These are phyloP conservation scores for Fusarium compactum DNA, from an alignment of 2,329 filamentous ascomycete genomes.

Conservation along the genomic window DNA sequence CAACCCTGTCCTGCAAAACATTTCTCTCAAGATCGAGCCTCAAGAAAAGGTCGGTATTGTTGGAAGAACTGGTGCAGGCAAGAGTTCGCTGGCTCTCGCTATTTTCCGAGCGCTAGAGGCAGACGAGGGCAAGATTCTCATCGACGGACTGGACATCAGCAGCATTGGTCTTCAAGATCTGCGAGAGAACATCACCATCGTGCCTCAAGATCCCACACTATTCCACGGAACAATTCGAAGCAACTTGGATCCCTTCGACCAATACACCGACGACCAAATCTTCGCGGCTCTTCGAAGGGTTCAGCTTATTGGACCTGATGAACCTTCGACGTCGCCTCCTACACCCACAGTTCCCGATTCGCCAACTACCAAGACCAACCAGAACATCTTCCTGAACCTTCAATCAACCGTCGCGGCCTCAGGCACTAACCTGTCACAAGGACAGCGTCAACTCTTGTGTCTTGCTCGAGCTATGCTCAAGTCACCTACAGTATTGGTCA, in stretches of 20 bases:
- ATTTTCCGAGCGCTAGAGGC: constrained; percentile 95
- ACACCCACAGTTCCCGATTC: constrained; percentile 46
- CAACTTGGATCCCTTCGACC: constrained; percentile 91
- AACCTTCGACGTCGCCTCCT: constrained; percentile 52
- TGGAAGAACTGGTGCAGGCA: constrained; percentile 93
- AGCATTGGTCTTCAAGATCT: constrained; percentile 92
- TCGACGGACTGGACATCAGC: constrained; percentile 92
- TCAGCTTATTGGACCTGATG: constrained; percentile 80
- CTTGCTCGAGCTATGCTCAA: constrained; percentile 93
- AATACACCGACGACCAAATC: constrained; percentile 91
- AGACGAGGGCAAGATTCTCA: constrained; percentile 86
- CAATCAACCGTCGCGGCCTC: constrained; percentile 87
- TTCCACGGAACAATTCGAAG: constrained; percentile 92
- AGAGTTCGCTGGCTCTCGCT: constrained; percentile 93
- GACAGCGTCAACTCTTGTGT: constrained; percentile 93
- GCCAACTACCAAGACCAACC: constrained; percentile 74
- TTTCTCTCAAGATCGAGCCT: constrained; percentile 87
- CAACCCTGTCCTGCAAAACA: constrained; percentile 83
- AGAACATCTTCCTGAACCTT: constrained; percentile 93
- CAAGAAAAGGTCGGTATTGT: constrained; percentile 96
- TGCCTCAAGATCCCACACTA: constrained; percentile 94
- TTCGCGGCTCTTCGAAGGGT: constrained; percentile 88
- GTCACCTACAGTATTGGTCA: constrained; percentile 91
- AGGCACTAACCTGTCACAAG: constrained; percentile 93
- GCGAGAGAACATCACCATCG: constrained; percentile 94